Evolutionary conservation across 2,329 filamentous ascomycete species (phyloP), one percentile per base, ranked within the genome.

Genomic region (Alternaria triticina): DNA sequence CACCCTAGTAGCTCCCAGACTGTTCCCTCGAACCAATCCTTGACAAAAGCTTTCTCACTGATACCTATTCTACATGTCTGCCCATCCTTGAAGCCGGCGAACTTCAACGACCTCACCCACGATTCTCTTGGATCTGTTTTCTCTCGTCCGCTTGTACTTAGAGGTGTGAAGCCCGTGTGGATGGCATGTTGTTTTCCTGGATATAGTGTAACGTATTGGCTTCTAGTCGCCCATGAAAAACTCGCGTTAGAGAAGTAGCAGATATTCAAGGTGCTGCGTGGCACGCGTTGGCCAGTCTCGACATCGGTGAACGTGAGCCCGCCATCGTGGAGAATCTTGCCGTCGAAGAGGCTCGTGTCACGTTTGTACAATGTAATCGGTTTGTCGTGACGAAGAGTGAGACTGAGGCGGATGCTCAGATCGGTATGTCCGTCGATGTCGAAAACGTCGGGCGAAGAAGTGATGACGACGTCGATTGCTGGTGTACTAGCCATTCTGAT

Each of bases 291-390:
- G 5, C 54, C 46, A 15, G 54, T 57, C 22, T 51, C 25, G 5
- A 20, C 30, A 40, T 61, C 49, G 52, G 36, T 52, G 36, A 61
- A 61, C 10, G 59, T 57, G 30, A 61, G 36, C 10, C 54, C 54
- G 23, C n/a, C 22, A 10, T 33, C 13, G 15, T 52, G 12, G 5
- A 51, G 36, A 3, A 40, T 25, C 6, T 57, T 61, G 13, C 45
- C 45, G 25, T 61, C 45, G 54, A 61, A 61, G 13, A 61, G 59
- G 30, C 25, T 13, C 6, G 46, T 45, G 5, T 40, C 51, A 13
- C 25, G 22, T 27, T 27, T 30, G 25, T 25, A 11, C 17, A 57
- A 57, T 4, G 45, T 52, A 6, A 57, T 54, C 4, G 33, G 23
- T 11, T 22, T 20, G 13, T 47, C 28, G 25, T 62, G 28, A 17